A percentile compares a stretch with the other conserved stretches of the same genome.
phyloP scores from a whole-genome alignment of 202 grass and related monocot species.

The Eragrostis tef region DNA sequence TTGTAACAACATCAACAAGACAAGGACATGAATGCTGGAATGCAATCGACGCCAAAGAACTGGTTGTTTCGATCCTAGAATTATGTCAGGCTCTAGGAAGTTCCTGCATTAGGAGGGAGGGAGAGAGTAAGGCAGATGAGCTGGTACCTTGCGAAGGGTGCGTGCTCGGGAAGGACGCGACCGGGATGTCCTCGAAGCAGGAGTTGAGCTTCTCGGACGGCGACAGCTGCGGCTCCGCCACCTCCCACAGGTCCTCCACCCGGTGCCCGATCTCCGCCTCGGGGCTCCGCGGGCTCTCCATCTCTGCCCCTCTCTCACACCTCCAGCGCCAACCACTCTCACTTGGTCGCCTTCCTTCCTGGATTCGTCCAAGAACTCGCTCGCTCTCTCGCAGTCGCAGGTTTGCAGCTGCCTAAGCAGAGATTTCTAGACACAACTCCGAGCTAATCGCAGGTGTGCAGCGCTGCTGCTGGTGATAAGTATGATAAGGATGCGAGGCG shows the following conservation, averaged over 20 bases:
- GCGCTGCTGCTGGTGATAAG: not conserved
- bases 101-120: not conserved
- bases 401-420: not conserved
- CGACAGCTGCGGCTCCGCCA: conserved; percentile 82
- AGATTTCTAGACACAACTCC: not conserved
- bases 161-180: conserved; percentile 68
- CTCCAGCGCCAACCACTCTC: not conserved
- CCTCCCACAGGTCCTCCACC: conserved; percentile 95
- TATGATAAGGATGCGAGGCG: conserved; percentile 10
- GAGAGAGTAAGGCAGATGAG: not conserved
- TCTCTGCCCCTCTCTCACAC: conserved; percentile 16
- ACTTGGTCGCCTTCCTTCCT: not conserved
- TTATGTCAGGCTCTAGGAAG: not conserved
- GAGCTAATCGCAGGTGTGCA: not conserved
- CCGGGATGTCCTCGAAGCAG: conserved; percentile 82
- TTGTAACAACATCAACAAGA: not conserved
- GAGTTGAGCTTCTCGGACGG: conserved; percentile 97
- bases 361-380: conserved; percentile 8
- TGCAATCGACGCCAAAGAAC: not conserved
- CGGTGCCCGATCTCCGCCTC: conserved; percentile 90
- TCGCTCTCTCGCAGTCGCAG: not conserved
- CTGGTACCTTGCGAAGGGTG: conserved; percentile 60
- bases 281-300: conserved; percentile 82
- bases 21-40: not conserved
- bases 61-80: not conserved